Evolutionary conservation across 257 asterid species (phyloP).

Genomic region (Handroanthus guayacan): DNA sequence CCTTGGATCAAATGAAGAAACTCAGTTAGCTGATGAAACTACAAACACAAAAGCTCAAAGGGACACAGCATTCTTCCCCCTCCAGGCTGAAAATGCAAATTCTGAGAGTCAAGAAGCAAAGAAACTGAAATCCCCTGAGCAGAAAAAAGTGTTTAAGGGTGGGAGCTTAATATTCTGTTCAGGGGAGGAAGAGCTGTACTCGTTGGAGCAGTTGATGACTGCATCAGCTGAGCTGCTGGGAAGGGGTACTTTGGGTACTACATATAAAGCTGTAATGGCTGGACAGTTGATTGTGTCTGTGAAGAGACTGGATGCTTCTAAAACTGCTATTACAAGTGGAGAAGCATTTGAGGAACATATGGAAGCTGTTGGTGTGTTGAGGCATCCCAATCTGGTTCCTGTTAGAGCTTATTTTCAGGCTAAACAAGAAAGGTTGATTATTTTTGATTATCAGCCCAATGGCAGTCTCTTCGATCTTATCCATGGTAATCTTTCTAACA

Average conservation of each 20-base stretch:
- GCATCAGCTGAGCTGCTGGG: conserved; percentile 97
- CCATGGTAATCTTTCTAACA: conserved; percentile 65
- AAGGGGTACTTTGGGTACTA: conserved; percentile 91
- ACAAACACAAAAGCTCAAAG: no score
- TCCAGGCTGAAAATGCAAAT: conserved; percentile 37
- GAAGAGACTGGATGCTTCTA: conserved; percentile 82
- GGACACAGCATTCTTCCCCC: conserved; percentile 34
- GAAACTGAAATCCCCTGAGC: conserved; percentile 41
- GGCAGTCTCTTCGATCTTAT: conserved; percentile 94
- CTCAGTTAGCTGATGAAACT: not conserved
- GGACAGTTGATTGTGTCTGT: conserved; percentile 72
- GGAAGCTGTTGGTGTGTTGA: conserved; percentile 82
- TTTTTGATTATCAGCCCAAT: conserved; percentile 85
- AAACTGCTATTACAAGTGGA: conserved; percentile 67
- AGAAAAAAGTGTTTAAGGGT: conserved; percentile 48
- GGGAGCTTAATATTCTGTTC: conserved; percentile 75
- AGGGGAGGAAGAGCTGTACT: conserved; percentile 77
- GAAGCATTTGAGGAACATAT: conserved; percentile 84
- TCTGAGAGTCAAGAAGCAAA: conserved; percentile 39
- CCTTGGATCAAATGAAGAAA: conserved; percentile 37
- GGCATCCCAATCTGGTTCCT: conserved; percentile 94
- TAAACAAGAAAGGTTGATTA: conserved; percentile 78
- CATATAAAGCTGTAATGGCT: conserved; percentile 89
- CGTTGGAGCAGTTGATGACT: conserved; percentile 81
- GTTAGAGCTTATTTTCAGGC: conserved; percentile 96